Evolutionary conservation across 2,329 filamentous ascomycete species (phyloP), one percentile per base, ranked within the genome.

Genomic region (Furcasterigmium sp.): DNA sequence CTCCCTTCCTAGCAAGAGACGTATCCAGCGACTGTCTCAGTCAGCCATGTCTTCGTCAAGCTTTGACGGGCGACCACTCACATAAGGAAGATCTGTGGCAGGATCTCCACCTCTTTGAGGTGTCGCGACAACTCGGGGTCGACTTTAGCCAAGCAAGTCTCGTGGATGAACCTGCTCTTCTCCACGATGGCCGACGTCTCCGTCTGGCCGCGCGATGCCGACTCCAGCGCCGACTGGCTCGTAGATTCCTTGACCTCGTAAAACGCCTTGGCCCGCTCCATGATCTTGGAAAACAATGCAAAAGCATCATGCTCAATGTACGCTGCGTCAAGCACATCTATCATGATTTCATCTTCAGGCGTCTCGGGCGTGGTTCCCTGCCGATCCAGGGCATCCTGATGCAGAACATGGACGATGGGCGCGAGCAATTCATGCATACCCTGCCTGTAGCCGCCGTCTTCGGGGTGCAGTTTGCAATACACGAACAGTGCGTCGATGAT

Each of bases 81-180:
- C 87, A 97, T 94, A 19, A 97, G 69, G 58, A 97, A 98, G 40
- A 98, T 91, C 56, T 98, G 93, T 2, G 93, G 93, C n/a, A 96
- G 68, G 48, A 98, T 83, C 47, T 96, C 91, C 37, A 96, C 83
- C 46, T 80, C 78, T 46, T 82, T 83, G 15, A 98, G 74, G 61
- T 97, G 91, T 19, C 74, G 72, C 13, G 88, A 85, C 21, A 97
- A 75, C 56, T 90, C 85, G n/a, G 87, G 84, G 58, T 97, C 93
- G 23, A 89, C 74, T 50, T 82, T 84, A 45, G 80, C 80, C 36
- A 98, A 69, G 41, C 87, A 82, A 21, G 85, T 78, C 54, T 95
- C 84, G 58, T 97, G 91, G 47, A 98, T 94, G 53, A 85, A 80
- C 56, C 84, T 82, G 65, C 91, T 95, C 58, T 90, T 82, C 51